These are phyloP conservation scores for Microcera coccophila DNA, from an alignment of 2,329 filamentous ascomycete genomes.

Conservation along the genomic window DNA sequence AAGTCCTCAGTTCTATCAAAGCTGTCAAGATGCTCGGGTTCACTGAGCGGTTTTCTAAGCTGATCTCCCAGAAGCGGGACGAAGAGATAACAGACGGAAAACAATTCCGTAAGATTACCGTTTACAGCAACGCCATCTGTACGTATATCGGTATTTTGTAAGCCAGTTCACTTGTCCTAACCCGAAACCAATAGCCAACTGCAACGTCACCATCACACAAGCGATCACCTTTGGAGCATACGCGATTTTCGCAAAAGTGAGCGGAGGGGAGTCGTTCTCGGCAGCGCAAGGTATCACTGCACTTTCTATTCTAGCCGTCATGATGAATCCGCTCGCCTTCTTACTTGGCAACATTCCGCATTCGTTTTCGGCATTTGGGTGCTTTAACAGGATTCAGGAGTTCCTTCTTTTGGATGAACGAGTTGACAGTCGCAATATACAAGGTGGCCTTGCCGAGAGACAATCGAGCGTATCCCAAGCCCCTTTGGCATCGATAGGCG, in stretches of 20 bases:
- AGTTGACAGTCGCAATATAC: constrained; percentile 21
- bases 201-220: constrained; percentile 25
- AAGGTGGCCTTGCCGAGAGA: background rate
- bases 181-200: constrained; percentile 20
- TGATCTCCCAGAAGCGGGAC: constrained; percentile 24
- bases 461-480: background rate
- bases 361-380: constrained; percentile 27
- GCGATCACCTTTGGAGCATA: constrained; percentile 31
- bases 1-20: constrained; percentile 31
- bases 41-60: constrained; percentile 22
- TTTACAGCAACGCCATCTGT: constrained; percentile 29
- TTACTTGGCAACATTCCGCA: constrained; percentile 26
- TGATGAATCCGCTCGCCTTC: constrained; percentile 24
- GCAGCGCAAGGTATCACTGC: constrained; percentile 30
- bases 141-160: constrained; percentile 6
- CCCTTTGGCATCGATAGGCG: background rate
- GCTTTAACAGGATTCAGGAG: constrained; percentile 31
- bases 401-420: constrained; percentile 26
- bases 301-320: constrained; percentile 28
- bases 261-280: constrained; percentile 24
- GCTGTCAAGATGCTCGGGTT: constrained; percentile 34
- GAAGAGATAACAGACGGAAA: constrained; percentile 25
- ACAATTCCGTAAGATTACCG: constrained; percentile 22
- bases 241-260: constrained; percentile 26
- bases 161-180: background rate